phyloP scores from a whole-genome alignment of 139 green algal genomes.

The Chlorella sp. region DNA sequence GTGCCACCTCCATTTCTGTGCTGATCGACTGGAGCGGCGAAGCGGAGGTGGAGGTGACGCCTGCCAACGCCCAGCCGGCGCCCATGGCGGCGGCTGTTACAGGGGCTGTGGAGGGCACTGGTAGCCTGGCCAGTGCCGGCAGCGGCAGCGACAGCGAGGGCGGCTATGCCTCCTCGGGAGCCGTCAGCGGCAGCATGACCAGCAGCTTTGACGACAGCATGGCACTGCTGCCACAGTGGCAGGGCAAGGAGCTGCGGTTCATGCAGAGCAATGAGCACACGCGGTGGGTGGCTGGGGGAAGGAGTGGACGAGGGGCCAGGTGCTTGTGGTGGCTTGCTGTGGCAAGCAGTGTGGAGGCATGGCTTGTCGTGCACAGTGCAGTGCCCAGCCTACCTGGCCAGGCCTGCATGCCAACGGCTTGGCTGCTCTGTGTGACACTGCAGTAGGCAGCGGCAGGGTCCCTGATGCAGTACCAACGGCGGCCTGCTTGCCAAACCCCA shows the following conservation, averaged over 20 bases:
- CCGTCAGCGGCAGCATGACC: not conserved
- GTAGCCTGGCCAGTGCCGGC: not conserved
- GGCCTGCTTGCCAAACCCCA: no score
- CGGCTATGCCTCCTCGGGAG: not conserved
- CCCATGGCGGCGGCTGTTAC: not conserved
- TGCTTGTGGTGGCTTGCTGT: no score
- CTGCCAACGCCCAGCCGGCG: not conserved
- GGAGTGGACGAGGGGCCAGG: not conserved
- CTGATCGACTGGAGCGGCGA: conserved; percentile 15
- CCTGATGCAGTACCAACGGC: no score
- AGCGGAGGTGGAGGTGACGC: not conserved
- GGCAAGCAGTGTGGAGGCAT: no score
- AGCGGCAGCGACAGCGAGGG: not conserved
- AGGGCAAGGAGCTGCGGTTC: conserved; percentile 68
- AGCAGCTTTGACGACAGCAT: conserved; percentile 20
- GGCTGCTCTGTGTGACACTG: no score
- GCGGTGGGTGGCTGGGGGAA: conserved; percentile 2
- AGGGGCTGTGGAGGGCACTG: not conserved
- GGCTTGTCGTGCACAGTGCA: no score
- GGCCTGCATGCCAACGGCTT: no score
- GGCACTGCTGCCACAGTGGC: conserved; percentile 55
- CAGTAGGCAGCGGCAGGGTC: no score
- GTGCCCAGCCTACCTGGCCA: no score
- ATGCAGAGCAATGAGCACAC: conserved; percentile 86
- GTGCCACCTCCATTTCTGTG: not conserved